A percentile compares a stretch with the other conserved stretches of the same genome.
Evolutionary conservation across 176 grass and related monocot genomes (phyloP).

Genomic region (Zoysia japonica): DNA sequence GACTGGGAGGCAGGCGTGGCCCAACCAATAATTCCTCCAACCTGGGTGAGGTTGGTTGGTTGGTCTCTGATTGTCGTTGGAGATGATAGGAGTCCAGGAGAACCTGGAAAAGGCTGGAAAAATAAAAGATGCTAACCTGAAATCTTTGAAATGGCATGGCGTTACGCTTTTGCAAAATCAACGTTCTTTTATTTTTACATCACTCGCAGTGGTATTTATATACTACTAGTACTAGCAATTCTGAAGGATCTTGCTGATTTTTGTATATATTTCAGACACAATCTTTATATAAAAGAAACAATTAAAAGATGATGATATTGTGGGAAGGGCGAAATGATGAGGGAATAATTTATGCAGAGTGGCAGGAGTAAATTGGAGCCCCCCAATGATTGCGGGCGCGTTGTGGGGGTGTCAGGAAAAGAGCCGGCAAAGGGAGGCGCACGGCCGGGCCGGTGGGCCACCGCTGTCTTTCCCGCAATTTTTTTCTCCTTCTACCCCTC

Average conservation of each 20-base stretch:
- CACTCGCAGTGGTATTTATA: no score
- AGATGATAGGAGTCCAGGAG: not conserved
- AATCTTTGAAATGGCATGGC: no score
- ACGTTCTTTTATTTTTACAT: no score
- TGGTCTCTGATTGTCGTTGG: slow-evolving; percentile 18
- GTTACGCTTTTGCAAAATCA: no score
- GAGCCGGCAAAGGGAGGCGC: slow-evolving; percentile 53
- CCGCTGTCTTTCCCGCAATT: not conserved
- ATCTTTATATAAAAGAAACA: no score
- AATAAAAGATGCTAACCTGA: not conserved
- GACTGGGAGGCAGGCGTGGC: slow-evolving; percentile 36
- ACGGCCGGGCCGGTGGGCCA: slow-evolving; percentile 56
- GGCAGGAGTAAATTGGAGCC: slow-evolving; percentile 1
- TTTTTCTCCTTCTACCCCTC: not conserved
- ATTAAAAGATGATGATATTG: no score
- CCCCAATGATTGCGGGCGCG: slow-evolving; percentile 51
- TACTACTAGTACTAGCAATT: no score
- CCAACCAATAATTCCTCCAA: slow-evolving; percentile 54
- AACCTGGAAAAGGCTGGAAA: slow-evolving; percentile 6
- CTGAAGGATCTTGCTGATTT: no score
- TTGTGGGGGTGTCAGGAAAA: slow-evolving; percentile 49
- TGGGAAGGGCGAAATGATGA: slow-evolving; percentile 7
- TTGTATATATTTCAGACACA: no score
- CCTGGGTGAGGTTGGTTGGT: slow-evolving; percentile 30
- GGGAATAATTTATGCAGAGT: slow-evolving; percentile 15